Evolutionary conservation across 2,329 filamentous ascomycete species (phyloP), one percentile per base, ranked within the genome.

Genomic region (Aspergillus quadrilineatus): DNA sequence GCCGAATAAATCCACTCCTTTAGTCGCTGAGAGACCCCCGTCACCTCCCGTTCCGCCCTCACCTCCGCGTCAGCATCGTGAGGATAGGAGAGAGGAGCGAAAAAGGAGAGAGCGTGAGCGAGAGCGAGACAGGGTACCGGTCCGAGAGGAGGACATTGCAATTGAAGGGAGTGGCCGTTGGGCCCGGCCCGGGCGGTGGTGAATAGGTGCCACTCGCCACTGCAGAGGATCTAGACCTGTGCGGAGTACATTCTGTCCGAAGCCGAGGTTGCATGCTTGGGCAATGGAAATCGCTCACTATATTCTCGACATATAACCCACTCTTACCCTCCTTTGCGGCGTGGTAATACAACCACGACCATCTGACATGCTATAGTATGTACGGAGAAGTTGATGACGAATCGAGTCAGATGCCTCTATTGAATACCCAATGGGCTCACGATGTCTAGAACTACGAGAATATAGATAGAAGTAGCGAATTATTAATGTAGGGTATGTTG

Each of bases 51-150:
- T 17, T n/a, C 32, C 34, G 6, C 47, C 34, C 8, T 41, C 67
- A 29, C 64, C 63, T 14, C 63, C 62, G 3, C 55, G 59, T 29
- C 60, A 63, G 14, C 50, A 57, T 51, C 50, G 60, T 22, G 64
- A 62, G 32, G 41, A 45, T 22, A 60, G 67, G 22, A 53, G 63
- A 37, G 64, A 62, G 32, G 41, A 45, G 26, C 61, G 67, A 29
- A 51, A 62, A 37, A 57, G 66, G 10, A 60, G 63, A 29, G 69
- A 70, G 53, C 65, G 67, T 10, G 10, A 26, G 42, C 17, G 42
- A 6, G 42, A 44, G 28, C 9, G 22, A 10, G 43, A 47, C 15
- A 29, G 41, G 2, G 41, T 44, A n/a, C 41, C 22, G 22, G 22
- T 22, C 22, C 22, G 44, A 17, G 69, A 56, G 28, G 48, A 70